phyloP scores from a whole-genome alignment of 305 asterid species.

The Rubia peregrina region DNA sequence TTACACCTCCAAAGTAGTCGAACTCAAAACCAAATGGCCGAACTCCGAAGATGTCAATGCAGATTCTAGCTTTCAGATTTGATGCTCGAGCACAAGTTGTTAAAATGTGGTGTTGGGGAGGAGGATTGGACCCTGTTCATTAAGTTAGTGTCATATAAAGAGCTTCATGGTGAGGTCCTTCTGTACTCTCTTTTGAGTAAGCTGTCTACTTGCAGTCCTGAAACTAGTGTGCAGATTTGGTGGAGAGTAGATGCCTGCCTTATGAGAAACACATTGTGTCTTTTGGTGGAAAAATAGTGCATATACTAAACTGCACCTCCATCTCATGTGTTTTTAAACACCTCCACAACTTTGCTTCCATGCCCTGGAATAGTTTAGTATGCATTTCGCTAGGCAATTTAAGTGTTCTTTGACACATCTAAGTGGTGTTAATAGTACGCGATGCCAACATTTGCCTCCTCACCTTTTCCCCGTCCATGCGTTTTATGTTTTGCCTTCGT shows the following conservation, averaged over 20 bases:
- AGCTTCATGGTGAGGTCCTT: not conserved
- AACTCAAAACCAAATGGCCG: too few relatives aligned
- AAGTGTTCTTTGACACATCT: not conserved
- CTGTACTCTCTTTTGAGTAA: not conserved
- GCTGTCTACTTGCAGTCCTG: not conserved
- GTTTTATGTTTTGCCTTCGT: conserved; percentile 15
- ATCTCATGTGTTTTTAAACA: not conserved
- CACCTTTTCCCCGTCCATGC: not conserved
- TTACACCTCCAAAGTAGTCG: too few relatives aligned
- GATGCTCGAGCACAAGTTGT: too few relatives aligned
- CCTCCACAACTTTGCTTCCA: not conserved
- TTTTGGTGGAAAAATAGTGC: too few relatives aligned
- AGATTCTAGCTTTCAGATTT: too few relatives aligned
- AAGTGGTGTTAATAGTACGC: not conserved
- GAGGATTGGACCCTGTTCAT: not conserved
- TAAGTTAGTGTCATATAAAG: not conserved
- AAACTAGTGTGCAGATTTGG: not conserved
- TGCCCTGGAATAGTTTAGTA: not conserved
- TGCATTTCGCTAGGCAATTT: not conserved
- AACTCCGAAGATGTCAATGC: too few relatives aligned
- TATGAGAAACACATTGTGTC: not conserved
- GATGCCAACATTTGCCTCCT: not conserved
- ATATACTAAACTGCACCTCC: not conserved
- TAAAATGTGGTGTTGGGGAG: not conserved
- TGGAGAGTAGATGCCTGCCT: not conserved